Evolutionary conservation across 768 basidiomycete genomes (phyloP).

Genomic region (Lactarius vividus): DNA sequence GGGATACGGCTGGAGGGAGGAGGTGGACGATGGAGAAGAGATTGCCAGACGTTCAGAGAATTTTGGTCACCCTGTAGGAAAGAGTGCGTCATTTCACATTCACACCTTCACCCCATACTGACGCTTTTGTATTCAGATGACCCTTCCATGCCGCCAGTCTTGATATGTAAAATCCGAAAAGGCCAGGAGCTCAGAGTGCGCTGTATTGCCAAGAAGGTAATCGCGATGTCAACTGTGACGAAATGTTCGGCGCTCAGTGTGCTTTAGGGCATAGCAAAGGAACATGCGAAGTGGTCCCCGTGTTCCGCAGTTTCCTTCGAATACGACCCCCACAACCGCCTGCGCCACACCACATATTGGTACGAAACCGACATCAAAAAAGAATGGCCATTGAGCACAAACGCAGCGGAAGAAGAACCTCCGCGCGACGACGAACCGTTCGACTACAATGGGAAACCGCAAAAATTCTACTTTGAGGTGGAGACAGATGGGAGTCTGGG

Average conservation of each 20-base stretch:
- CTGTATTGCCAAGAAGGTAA: constrained; percentile 93
- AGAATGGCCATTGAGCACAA: constrained; percentile 92
- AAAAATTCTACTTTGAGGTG: constrained; percentile 90
- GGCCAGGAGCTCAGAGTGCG: constrained; percentile 85
- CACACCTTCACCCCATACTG: constrained; percentile 4
- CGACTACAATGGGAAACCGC: constrained; percentile 84
- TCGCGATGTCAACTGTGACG: constrained; percentile 17
- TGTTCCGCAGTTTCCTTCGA: constrained; percentile 94
- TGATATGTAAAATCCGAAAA: constrained; percentile 90
- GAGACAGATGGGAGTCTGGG: constrained; percentile 90
- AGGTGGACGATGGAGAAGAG: constrained; percentile 61
- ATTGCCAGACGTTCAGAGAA: constrained; percentile 66
- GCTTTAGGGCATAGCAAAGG: constrained; percentile 91
- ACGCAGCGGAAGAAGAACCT: constrained; percentile 79
- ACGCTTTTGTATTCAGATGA: constrained; percentile 46
- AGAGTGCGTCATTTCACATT: constrained; percentile 49
- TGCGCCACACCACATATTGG: constrained; percentile 96
- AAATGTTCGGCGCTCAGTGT: constrained; percentile 5
- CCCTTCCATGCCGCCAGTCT: constrained; percentile 58
- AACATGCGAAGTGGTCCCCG: constrained; percentile 99
- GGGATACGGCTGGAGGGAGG: constrained; percentile 34
- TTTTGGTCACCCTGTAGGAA: constrained; percentile 84
- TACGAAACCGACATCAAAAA: constrained; percentile 73
- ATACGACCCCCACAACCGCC: constrained; percentile 97
- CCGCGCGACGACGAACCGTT: constrained; percentile 80